Evolutionary conservation across 139 green algal genomes (phyloP).

Genomic region (Chlamydomonas asymmetrica): DNA sequence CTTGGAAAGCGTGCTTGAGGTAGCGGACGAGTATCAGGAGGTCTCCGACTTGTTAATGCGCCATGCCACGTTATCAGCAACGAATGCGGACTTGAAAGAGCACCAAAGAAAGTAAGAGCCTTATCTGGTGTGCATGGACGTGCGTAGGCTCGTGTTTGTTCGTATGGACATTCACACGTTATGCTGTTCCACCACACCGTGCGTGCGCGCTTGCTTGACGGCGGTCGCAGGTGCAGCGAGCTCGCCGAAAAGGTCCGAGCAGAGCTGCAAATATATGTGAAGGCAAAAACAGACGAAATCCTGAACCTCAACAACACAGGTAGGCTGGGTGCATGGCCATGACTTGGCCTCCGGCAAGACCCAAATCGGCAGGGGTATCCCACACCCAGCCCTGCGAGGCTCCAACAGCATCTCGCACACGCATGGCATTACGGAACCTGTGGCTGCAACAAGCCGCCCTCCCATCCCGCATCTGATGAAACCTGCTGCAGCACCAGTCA

Average conservation of each 20-base stretch:
- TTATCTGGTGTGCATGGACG: conserved; percentile 5
- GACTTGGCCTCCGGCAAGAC: too few relatives aligned
- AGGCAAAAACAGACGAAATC: conserved; percentile 79
- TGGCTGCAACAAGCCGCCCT: too few relatives aligned
- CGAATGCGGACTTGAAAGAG: conserved; percentile 78
- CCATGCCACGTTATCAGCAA: conserved; percentile 80
- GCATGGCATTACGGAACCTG: too few relatives aligned
- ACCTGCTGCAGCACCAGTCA: too few relatives aligned
- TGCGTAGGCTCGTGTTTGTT: background rate
- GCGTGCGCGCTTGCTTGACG: background rate
- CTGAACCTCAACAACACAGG: conserved; percentile 84
- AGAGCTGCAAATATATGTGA: conserved; percentile 62
- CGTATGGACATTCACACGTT: background rate
- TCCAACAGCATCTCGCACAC: too few relatives aligned
- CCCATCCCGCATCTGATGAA: too few relatives aligned
- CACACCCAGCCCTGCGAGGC: too few relatives aligned
- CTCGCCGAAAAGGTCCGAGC: conserved; percentile 49
- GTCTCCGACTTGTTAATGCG: conserved; percentile 81
- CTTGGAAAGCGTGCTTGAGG: conserved; percentile 84
- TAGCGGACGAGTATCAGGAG: conserved; percentile 85
- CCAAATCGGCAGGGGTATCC: too few relatives aligned
- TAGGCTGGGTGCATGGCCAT: conserved; percentile 5
- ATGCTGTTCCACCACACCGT: background rate
- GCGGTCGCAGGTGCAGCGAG: conserved; percentile 31
- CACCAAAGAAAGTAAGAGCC: conserved; percentile 57